Percentiles rank a stretch among this genome's conserved stretches.
Evolutionary conservation across 2,329 filamentous ascomycete genomes (phyloP).

Genomic region (Graphilbum ipis-grandicollis): DNA sequence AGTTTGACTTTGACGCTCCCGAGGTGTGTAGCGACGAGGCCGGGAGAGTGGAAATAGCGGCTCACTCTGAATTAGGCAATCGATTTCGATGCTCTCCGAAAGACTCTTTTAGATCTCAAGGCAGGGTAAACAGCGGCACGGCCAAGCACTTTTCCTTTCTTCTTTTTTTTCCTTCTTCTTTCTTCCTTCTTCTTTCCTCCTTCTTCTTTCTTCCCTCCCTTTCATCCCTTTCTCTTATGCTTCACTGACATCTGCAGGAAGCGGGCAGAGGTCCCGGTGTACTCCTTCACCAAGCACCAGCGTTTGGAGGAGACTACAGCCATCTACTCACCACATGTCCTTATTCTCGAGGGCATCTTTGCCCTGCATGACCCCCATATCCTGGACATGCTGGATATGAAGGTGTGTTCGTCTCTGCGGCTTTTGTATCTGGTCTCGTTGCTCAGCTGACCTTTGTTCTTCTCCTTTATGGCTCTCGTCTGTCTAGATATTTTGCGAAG

Average conservation of each 20-base stretch:
- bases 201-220: too few relatives aligned
- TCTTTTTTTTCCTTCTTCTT: too few relatives aligned
- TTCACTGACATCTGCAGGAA: too few relatives aligned
- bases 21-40: too few relatives aligned
- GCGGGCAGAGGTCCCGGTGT: conserved; percentile 79
- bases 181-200: too few relatives aligned
- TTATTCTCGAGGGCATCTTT: conserved; percentile 92
- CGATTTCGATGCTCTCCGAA: conserved; percentile 79
- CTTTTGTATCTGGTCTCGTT: too few relatives aligned
- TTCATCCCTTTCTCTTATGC: too few relatives aligned
- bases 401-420: conserved; percentile 28
- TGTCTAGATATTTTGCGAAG: conserved; percentile 96
- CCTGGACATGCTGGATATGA: conserved; percentile 76
- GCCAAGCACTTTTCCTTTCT: too few relatives aligned
- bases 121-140: conserved; percentile 49
- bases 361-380: conserved; percentile 80
- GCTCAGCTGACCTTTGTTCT: too few relatives aligned
- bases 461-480: neutral
- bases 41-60: too few relatives aligned
- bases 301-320: conserved; percentile 63
- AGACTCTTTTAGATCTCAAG: conserved; percentile 70
- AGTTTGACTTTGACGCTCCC: conserved; percentile 92
- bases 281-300: conserved; percentile 87
- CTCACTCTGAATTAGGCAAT: conserved; percentile 50
- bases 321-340: conserved; percentile 90